Evolutionary conservation across 106 monocot genomes (phyloP), one percentile per base, ranked within the genome.

Genomic region (Acorus gramineus): DNA sequence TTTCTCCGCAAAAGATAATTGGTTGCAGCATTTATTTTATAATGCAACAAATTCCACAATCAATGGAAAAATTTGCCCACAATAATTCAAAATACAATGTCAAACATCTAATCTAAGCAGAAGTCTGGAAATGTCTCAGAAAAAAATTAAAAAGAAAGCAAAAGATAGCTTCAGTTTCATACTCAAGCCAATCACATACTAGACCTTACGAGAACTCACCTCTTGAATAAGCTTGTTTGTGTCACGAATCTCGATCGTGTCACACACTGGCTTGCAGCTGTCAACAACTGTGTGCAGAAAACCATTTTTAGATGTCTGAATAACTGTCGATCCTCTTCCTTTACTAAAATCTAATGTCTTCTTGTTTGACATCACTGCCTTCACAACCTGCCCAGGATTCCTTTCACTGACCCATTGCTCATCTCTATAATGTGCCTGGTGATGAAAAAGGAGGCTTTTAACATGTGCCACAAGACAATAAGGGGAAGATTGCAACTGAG

Each of bases 221-320:
- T 80, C 80, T 44, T 65, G 43, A 49, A 85, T 68, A 52, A 85
- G 66, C 67, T 77, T 74, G 50, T 80, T 74, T 4, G 80, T 85
- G 47, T 65, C 60, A 67, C 46, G 77, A 62, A 85, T 80, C 52
- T 77, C 69, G 56, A 80, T 77, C 46, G 65, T 61, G 47, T 74
- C 71, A 47, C 73, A 62, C 57, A 52, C 69, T 61, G 55, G 42
- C 58, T 68, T 67, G n/a, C 66, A 51, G 52, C 8, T 45, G 6
- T 42, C 68, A 71, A 6, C 11, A 2, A 49, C 63, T 44, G 60
- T 55, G 42, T 47, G 63, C 4, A 45, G 7, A 56, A 53, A 55
- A 57, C 9, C 53, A 44, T 63, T 61, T 44, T 60, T 71, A n/a
- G n/a, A n/a, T n/a, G n/a, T n/a, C n/a, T n/a, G n/a, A n/a, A n/a